These are phyloP conservation scores for Trichoderma breve DNA, from an alignment of 2,329 filamentous ascomycete genomes.

Conservation along the genomic window DNA sequence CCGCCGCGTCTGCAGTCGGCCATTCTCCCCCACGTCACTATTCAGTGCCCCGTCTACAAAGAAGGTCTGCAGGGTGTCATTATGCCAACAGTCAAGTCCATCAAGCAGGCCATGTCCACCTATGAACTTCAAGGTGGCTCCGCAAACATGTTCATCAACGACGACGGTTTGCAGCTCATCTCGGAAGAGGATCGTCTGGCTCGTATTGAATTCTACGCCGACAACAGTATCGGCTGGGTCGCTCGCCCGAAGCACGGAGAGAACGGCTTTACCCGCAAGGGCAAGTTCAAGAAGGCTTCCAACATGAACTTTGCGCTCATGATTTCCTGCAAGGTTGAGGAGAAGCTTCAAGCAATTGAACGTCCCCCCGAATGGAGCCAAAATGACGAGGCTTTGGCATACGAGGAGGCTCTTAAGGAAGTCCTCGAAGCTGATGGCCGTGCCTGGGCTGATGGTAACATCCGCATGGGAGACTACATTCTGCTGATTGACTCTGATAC, in stretches of 20 bases:
- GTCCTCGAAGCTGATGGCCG: constrained; percentile 66
- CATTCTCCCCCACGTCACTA: constrained; percentile 69
- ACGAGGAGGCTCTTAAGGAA: constrained; percentile 63
- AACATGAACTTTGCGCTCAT: constrained; percentile 72
- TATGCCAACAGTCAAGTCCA: constrained; percentile 70
- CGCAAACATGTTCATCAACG: constrained; percentile 74
- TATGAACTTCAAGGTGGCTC: constrained; percentile 77
- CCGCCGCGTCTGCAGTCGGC: constrained; percentile 58
- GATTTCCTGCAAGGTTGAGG: constrained; percentile 68
- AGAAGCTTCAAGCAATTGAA: constrained; percentile 58
- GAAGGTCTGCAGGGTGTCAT: constrained; percentile 76
- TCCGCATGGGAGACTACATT: constrained; percentile 82
- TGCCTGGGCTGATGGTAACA: constrained; percentile 80
- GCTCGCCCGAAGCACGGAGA: constrained; percentile 63
- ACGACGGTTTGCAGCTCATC: constrained; percentile 70
- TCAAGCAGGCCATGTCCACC: constrained; percentile 74
- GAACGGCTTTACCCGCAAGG: constrained; percentile 60
- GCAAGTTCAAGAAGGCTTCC: constrained; percentile 69
- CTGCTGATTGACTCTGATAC: constrained; percentile 74
- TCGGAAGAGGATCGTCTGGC: constrained; percentile 59
- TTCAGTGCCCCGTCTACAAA: constrained; percentile 87
- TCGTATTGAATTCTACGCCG: constrained; percentile 66
- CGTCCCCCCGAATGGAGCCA: constrained; percentile 64
- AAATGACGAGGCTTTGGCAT: constrained; percentile 64
- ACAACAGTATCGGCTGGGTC: constrained; percentile 68